A percentile compares a stretch with the other conserved stretches of the same genome.
phyloP scores from a whole-genome alignment of 1,284 basidiomycete genomes.

The Trichosporon inkin region DNA sequence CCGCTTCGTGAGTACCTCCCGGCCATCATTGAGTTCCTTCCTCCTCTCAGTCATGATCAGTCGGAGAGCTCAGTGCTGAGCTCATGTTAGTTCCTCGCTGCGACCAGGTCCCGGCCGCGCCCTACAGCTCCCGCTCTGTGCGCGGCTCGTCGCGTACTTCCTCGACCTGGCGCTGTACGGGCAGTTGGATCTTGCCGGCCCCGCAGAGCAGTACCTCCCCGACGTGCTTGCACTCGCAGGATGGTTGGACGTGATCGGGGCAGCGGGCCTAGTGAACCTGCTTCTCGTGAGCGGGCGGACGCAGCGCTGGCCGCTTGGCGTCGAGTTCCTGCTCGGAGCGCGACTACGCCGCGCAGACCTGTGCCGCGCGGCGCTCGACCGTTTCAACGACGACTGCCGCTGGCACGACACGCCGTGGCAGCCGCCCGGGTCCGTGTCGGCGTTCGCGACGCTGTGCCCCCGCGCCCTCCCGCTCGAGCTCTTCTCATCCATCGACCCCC shows the following conservation, averaged over 20 bases:
- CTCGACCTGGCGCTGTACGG: not conserved
- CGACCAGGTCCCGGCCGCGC: not conserved
- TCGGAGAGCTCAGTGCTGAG: not conserved
- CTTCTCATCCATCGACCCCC: not conserved
- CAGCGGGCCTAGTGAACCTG: not conserved
- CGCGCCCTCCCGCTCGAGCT: not conserved
- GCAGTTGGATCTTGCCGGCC: not conserved
- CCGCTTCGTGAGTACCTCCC: not conserved
- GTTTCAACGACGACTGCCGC: not conserved
- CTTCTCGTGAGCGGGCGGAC: not conserved
- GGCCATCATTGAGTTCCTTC: not conserved
- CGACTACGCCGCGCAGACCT: not conserved
- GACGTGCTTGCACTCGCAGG: not conserved
- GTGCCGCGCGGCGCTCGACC: not conserved
- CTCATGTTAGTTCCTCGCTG: not conserved
- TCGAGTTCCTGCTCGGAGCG: conserved; percentile 2
- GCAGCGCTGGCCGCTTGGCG: not conserved
- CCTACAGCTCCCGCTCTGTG: not conserved
- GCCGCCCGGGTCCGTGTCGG: not conserved
- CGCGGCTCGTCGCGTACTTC: not conserved
- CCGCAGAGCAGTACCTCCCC: not conserved
- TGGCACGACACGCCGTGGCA: not conserved
- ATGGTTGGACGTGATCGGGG: not conserved
- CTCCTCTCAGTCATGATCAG: not conserved
- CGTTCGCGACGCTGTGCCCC: not conserved